phyloP scores from a whole-genome alignment of 2,329 filamentous ascomycete genomes.

The Talaromyces pinophilus region DNA sequence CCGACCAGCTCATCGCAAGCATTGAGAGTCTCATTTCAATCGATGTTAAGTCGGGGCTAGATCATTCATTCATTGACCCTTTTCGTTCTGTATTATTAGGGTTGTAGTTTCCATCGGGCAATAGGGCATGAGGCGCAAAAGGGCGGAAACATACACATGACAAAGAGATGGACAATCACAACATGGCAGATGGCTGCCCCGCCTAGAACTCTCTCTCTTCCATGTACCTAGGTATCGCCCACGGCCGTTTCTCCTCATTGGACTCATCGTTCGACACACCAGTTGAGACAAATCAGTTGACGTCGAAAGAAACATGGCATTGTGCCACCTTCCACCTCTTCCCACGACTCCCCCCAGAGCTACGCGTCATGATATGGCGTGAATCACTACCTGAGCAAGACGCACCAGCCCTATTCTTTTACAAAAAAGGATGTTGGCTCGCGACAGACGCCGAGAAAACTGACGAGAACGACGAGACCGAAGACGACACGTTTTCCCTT shows the following conservation, averaged over 20 bases:
- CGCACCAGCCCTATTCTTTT: not conserved
- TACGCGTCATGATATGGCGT: not conserved
- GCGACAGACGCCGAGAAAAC: not conserved
- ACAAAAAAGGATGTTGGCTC: not conserved
- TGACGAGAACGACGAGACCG: not conserved
- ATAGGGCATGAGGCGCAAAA: no score
- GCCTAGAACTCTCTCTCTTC: no score
- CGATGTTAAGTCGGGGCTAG: not conserved
- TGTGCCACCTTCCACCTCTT: not conserved
- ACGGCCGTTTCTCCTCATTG: no score
- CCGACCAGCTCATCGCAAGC: no score
- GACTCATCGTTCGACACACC: not conserved
- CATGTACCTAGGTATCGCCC: no score
- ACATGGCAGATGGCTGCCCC: no score
- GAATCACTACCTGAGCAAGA: not conserved
- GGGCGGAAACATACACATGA: no score
- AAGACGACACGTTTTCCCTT: not conserved
- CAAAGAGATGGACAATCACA: no score
- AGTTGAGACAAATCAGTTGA: no score
- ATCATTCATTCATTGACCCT: no score
- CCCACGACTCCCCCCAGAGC: not conserved
- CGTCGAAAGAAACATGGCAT: not conserved
- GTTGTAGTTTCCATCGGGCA: not conserved
- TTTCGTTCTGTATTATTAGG: not conserved
- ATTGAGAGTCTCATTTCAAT: not conserved